Conservation (phyloP, 78 protist genomes). For the Salpingoeca rosetta region DNA sequence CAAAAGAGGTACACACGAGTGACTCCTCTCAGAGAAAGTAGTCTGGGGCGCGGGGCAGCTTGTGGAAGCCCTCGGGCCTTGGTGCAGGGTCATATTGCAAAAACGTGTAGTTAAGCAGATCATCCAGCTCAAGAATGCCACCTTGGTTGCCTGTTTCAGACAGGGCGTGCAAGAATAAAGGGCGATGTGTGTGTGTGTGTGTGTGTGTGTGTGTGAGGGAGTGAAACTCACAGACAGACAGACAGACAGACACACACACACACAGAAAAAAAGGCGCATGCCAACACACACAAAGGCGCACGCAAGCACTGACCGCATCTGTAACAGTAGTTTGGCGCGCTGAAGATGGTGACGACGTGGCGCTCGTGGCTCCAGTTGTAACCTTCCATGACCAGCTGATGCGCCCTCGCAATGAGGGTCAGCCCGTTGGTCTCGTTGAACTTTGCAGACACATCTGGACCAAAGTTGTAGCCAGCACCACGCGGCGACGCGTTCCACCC, state of each 20-base stretch:
- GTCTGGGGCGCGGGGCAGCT: constrained; percentile 85
- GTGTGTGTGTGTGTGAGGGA: too few species aligned
- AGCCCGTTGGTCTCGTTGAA: constrained; percentile 75
- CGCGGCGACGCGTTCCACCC: constrained; percentile 87
- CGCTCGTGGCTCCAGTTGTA: constrained; percentile 90
- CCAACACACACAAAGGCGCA: too few species aligned
- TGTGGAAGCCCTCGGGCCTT: constrained; percentile 87
- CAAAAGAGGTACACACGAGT: not conserved
- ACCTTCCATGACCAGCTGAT: constrained; percentile 90
- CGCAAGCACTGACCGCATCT: constrained; percentile 92
- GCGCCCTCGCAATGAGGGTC: constrained; percentile 87
- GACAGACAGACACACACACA: constrained; percentile 90
- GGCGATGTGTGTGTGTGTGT: too few species aligned
- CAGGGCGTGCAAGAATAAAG: not conserved
- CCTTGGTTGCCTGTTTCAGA: not conserved
- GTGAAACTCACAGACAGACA: constrained; percentile 17
- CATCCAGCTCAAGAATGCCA: constrained; percentile 83
- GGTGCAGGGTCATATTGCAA: constrained; percentile 97
- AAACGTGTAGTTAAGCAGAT: constrained; percentile 71
- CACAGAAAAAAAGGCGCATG: too few species aligned
- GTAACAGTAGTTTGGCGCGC: constrained; percentile 98
- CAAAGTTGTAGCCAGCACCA: constrained; percentile 97
- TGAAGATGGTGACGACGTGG: constrained; percentile 87
- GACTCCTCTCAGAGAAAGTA: not conserved
- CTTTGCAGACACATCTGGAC: constrained; percentile 67